These are phyloP conservation scores for Kodamaea fungicola DNA, from an alignment of 1,139 yeast species.

Conservation along the genomic window DNA sequence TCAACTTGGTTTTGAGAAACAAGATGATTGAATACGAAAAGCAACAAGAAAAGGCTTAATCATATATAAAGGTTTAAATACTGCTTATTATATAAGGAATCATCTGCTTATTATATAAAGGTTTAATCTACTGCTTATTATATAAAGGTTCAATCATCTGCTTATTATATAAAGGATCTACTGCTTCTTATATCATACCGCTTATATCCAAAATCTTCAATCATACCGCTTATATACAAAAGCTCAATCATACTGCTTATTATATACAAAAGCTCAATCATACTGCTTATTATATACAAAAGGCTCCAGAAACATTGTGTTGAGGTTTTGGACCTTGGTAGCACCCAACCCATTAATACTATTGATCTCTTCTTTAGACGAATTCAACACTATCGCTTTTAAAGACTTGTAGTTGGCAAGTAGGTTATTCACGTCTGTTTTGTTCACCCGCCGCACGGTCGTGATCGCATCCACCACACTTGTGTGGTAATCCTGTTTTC, in stretches of 20 bases:
- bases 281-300: slow-evolving; percentile 44
- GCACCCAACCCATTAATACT: slow-evolving; percentile 56
- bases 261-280: no score
- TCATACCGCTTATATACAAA: no score
- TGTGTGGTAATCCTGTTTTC: slow-evolving; percentile 39
- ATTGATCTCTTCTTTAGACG: slow-evolving; percentile 20
- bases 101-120: no score
- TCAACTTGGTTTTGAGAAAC: slow-evolving; percentile 49
- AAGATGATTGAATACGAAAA: slow-evolving; percentile 44
- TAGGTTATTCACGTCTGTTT: slow-evolving; percentile 56
- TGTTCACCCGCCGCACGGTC: slow-evolving; percentile 51
- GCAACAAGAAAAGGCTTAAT: slow-evolving; percentile 18
- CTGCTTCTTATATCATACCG: no score
- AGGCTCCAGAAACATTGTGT: slow-evolving; percentile 48
- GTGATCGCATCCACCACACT: slow-evolving; percentile 51
- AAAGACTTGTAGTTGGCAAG: slow-evolving; percentile 53
- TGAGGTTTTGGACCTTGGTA: slow-evolving; percentile 45
- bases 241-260: no score
- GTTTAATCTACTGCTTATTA: no score
- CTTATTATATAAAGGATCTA: no score
- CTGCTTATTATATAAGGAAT: no score
- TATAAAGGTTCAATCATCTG: no score
- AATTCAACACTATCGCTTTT: slow-evolving; percentile 37
- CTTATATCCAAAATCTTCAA: neutral
- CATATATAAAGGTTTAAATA: neutral